Base-by-base conservation (phyloP, 2,329 filamentous ascomycete species). In the Talaromyces albobiverticillius region DNA sequence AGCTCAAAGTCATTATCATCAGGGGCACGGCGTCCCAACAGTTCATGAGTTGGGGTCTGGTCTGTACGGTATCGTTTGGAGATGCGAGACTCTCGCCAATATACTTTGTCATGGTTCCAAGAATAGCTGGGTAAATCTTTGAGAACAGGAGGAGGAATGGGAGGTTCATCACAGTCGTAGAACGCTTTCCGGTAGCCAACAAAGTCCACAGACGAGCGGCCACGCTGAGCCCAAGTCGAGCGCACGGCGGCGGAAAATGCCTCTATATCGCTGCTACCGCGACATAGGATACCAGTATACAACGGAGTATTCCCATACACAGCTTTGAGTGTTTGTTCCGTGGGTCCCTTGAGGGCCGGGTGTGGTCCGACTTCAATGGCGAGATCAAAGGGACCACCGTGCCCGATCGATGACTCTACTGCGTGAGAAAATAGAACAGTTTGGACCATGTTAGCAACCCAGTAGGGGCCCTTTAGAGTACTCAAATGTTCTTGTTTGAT, bases 371-470 rank as follows among this genome's bases (percentile, higher is more conserved):
- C n/a, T n/a, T n/a, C n/a, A n/a, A n/a, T n/a, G n/a, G n/a, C 29
- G 3, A 31, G 42, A 46, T 53, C 13, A 53, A 60, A 14, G 45
- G 48, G 13, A 56, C 54, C 36, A 48, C 56, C 16, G 4, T 36
- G 11, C 9, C 16, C 9, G 11, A 47, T 16, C 11, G 59, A 54
- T 26, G 52, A 47, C 7, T 47, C 29, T 11, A 71, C 26, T 14
- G 64, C 65, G 18, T 62, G 51, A 11, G 61, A 62, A 56, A 72
- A 75, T 2, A 65, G 57, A 13, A 74, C 70, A 4, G 70, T 59
- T 2, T 61, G 54, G 1, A 64, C 48, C 60, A 75, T 59, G 53
- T 74, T 74, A 22, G 63, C 58, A 1, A 61, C 60, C 68, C 71
- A 74, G 51, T 75, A 73, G 10, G 3, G 10, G n/a, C 9, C 36